phyloP scores from a whole-genome alignment of 306 rosid genomes.

The Trifolium subterraneum region DNA sequence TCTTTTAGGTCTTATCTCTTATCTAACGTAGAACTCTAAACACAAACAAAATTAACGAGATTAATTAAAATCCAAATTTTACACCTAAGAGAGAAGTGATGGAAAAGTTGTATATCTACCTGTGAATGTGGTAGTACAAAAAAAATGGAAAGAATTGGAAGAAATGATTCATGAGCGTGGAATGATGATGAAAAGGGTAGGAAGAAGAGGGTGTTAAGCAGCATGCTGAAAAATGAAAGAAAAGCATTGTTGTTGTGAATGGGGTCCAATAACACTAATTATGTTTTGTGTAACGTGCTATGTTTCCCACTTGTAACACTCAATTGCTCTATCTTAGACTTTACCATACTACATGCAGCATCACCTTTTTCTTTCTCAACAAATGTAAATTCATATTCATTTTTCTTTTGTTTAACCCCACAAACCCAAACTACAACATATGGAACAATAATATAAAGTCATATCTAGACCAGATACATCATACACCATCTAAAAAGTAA shows the following conservation, averaged over 20 bases:
- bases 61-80: neutral
- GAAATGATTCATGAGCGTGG: constrained; percentile 84
- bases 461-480: too few relatives aligned
- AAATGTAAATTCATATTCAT: neutral
- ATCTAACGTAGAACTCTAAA: neutral
- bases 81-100: constrained; percentile 31
- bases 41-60: neutral
- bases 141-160: constrained; percentile 43
- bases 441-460: too few relatives aligned
- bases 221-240: constrained; percentile 68
- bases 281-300: constrained; percentile 58
- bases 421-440: neutral
- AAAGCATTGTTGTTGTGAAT: constrained; percentile 36
- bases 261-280: constrained; percentile 63
- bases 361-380: neutral
- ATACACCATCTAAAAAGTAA: too few relatives aligned
- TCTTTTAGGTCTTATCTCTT: neutral
- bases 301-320: constrained; percentile 66
- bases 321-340: constrained; percentile 55
- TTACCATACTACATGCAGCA: constrained; percentile 13
- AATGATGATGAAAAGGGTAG: constrained; percentile 50
- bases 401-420: constrained; percentile 24
- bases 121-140: constrained; percentile 28
- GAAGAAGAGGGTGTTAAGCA: constrained; percentile 49
- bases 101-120: constrained; percentile 17